Conservation (phyloP, 768 basidiomycete genomes). For the Hemileccinum impolitum region DNA sequence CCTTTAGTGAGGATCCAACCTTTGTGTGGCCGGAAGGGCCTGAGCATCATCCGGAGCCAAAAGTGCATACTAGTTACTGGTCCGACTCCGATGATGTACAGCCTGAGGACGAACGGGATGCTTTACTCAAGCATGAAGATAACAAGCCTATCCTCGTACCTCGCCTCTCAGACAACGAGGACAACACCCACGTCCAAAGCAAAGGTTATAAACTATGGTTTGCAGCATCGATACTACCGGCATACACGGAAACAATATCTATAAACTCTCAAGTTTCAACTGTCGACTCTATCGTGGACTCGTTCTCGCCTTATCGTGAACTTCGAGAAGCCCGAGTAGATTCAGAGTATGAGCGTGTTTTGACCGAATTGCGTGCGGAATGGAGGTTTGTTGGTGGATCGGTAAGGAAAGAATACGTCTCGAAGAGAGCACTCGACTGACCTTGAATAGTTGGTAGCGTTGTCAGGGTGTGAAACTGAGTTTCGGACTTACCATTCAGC, state of each 20-base stretch:
- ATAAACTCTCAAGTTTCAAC: conserved; percentile 24
- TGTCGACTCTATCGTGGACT: conserved; percentile 41
- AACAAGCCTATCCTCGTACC: conserved; percentile 14
- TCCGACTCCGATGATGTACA: conserved; percentile 16
- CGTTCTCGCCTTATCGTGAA: conserved; percentile 56
- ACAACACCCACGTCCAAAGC: not conserved
- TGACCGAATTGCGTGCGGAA: conserved; percentile 49
- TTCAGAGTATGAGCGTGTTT: conserved; percentile 50
- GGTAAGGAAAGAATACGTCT: conserved; percentile 32
- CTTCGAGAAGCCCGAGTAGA: conserved; percentile 39
- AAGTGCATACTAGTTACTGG: conserved; percentile 21
- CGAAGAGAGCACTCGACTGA: not conserved
- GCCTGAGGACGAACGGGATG: conserved; percentile 21
- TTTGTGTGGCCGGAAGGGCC: conserved; percentile 14
- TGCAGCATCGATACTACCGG: conserved; percentile 37
- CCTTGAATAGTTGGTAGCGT: conserved; percentile 47
- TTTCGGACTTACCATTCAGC: not conserved
- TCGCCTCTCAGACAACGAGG: conserved; percentile 20
- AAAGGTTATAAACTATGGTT: conserved; percentile 28
- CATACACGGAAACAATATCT: conserved; percentile 42
- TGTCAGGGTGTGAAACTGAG: conserved; percentile 47
- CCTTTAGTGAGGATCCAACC: conserved; percentile 3
- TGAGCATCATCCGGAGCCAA: conserved; percentile 2
- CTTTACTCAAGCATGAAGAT: conserved; percentile 8
- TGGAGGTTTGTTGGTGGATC: conserved; percentile 67